phyloP scores from a whole-genome alignment of 345 rosid species.

The Brassica carinata region DNA sequence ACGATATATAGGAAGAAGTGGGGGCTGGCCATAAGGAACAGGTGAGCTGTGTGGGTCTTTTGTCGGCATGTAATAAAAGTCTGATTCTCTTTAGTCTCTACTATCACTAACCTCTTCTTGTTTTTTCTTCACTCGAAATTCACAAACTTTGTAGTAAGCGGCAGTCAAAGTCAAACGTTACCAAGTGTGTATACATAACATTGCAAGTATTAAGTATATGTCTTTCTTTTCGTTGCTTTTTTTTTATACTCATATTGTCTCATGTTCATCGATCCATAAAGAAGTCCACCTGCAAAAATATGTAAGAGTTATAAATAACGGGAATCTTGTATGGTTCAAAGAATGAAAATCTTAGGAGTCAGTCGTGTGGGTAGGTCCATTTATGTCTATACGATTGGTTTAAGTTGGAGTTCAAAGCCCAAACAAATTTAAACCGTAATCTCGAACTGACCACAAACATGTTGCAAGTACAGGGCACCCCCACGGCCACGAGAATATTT shows the following conservation, averaged over 20 bases:
- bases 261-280: background rate
- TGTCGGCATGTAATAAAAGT: slow-evolving; percentile 20
- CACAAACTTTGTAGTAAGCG: background rate
- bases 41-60: slow-evolving; percentile 36
- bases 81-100: slow-evolving; percentile 18
- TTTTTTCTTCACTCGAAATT: background rate
- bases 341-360: background rate
- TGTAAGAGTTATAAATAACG: background rate
- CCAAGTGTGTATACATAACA: background rate
- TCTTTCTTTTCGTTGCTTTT: too few species aligned
- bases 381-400: background rate
- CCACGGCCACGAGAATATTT: background rate
- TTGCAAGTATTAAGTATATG: background rate
- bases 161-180: slow-evolving; percentile 21
- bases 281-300: background rate
- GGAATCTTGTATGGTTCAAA: background rate
- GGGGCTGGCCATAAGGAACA: slow-evolving; percentile 29
- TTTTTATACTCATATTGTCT: background rate
- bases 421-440: background rate
- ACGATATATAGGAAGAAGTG: slow-evolving; percentile 17
- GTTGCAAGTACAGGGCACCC: background rate
- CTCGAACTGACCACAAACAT: background rate
- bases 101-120: background rate
- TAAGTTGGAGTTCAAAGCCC: background rate
- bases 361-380: background rate